phyloP scores from a whole-genome alignment of 163 green algal genomes.

The Scenedesmus sp. region DNA sequence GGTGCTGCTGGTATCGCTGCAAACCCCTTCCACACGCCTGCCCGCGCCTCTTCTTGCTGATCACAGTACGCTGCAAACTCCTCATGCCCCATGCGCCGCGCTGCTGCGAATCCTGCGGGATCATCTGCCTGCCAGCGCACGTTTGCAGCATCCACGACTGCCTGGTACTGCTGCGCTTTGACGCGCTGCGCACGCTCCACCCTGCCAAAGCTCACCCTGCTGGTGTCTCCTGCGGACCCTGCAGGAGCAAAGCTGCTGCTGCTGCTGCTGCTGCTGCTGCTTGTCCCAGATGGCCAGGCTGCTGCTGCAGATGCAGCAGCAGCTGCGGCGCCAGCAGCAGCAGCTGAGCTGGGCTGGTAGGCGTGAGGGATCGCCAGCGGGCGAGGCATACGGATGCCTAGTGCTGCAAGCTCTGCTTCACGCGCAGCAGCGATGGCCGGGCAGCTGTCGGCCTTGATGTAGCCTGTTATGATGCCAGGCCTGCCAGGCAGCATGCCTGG shows the following conservation, averaged over 20 bases:
- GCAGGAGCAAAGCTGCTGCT: neutral
- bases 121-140: neutral
- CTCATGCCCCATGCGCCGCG: neutral
- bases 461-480: neutral
- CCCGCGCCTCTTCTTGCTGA: neutral
- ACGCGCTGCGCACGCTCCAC: neutral
- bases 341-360: neutral
- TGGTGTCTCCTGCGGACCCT: neutral
- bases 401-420: neutral
- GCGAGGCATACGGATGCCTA: neutral
- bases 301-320: neutral
- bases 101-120: neutral
- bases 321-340: slow-evolving; percentile 8
- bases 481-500: neutral
- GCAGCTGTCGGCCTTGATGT: slow-evolving; percentile 20
- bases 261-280: slow-evolving; percentile 6
- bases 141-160: neutral
- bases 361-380: slow-evolving; percentile 20
- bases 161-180: neutral
- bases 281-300: neutral
- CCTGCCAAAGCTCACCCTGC: slow-evolving; percentile 22
- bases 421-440: neutral
- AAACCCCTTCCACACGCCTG: neutral
- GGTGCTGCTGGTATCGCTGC: slow-evolving; percentile 32
- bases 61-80: slow-evolving; percentile 3